phyloP scores from a whole-genome alignment of 345 rosid genomes.

The Psidium friedrichsthalianum region DNA sequence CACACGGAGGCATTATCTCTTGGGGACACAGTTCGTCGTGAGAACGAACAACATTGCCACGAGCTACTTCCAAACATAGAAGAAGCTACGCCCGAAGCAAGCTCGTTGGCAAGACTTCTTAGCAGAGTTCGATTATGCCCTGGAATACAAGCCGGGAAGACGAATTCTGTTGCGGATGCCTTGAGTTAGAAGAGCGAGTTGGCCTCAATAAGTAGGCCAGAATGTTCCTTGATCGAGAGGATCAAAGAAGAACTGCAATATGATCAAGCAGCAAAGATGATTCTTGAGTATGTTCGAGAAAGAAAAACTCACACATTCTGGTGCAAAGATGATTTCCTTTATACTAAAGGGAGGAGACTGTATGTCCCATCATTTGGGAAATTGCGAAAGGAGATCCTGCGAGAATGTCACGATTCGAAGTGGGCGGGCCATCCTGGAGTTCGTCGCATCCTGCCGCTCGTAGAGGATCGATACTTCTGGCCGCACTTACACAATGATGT shows the following conservation, averaged over 20 bases:
- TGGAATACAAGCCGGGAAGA: neutral
- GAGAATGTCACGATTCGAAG: neutral
- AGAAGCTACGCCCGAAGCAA: neutral
- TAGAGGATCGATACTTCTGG: neutral
- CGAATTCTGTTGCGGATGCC: neutral
- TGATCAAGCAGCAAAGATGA: neutral
- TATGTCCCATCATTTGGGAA: neutral
- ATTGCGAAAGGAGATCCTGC: neutral
- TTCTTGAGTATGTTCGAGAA: too few relatives aligned
- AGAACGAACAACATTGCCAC: too few relatives aligned
- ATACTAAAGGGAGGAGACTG: neutral
- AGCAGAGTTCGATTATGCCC: neutral
- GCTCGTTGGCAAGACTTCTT: neutral
- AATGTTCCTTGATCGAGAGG: neutral
- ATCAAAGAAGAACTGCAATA: neutral
- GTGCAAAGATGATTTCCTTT: neutral
- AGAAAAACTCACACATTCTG: neutral
- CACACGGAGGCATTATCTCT: neutral
- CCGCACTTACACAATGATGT: neutral
- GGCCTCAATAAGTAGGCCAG: accelerated
- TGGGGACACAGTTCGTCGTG: neutral
- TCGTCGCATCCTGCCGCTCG: neutral
- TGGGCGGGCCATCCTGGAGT: neutral
- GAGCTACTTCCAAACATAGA: neutral
- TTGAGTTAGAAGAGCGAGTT: neutral